Evolutionary conservation across 148 eudicot species (phyloP), one percentile per base, ranked within the genome.

Genomic region (Salicornia ramosissima): DNA sequence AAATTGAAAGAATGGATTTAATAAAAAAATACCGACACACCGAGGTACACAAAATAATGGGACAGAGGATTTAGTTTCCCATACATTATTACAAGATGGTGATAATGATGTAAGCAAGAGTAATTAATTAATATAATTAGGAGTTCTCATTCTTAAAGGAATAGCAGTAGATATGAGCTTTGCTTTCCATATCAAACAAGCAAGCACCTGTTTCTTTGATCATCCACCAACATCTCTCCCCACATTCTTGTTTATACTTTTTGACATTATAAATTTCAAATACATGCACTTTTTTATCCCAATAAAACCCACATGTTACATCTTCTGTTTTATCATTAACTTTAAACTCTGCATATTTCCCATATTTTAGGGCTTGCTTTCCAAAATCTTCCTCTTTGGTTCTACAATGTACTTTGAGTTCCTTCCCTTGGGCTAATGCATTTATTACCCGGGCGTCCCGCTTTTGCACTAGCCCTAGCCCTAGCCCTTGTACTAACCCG

Each of bases 221-320:
- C 65, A 62, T 62, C 65, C 65, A 62, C 65, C 65, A 62, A 62
- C 65, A 62, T 62, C 28, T 62, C 10, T 62, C 28, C 0, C 65
- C 65, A 39, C 65, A 62, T 10, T 62, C 16, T 19, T 36, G 12
- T 62, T 36, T 62, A 39, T 36, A 62, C 9, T 4, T 62, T 0
- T 36, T 60, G 5, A n/a, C 25, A 60, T 60, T 60, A 34, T 34
- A 60, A 8, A 60, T 60, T 60, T 60, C 64, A n/a, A 62, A 62
- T 8, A 10, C 3, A 62, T 13, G 65, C 12, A 62, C 28, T 47
- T 62, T 62, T 36, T 62, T 39, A 36, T 36, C 28, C 45, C 45
- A 62, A 34, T 62, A 26, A 36, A 62, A 62, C 2, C 46, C 65
- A 36, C 65, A 62, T 2, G 3, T 0, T 7, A 62, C 34, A 2